A percentile compares a stretch with the other conserved stretches of the same genome.
Evolutionary conservation across 1,284 basidiomycete species (phyloP).

Genomic region (Leccinum subfulvum): DNA sequence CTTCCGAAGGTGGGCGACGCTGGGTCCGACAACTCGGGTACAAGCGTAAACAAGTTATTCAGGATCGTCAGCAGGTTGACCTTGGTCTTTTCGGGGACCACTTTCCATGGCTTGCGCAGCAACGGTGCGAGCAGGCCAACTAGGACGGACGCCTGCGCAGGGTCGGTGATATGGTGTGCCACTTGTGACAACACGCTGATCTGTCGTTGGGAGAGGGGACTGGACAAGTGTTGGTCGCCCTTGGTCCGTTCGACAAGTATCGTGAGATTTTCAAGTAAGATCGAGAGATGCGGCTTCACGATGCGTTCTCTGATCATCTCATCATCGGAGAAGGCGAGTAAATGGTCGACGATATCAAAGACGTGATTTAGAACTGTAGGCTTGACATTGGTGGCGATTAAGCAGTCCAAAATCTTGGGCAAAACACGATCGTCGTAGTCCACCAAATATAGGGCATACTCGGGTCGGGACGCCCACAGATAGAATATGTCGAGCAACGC

Average conservation of each 20-base stretch:
- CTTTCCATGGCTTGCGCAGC: slow-evolving; percentile 73
- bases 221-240: slow-evolving; percentile 54
- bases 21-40: slow-evolving; percentile 62
- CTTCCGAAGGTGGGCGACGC: slow-evolving; percentile 51
- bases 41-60: slow-evolving; percentile 69
- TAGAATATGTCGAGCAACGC: slow-evolving; percentile 87
- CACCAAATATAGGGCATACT: slow-evolving; percentile 65
- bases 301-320: slow-evolving; percentile 52
- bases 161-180: slow-evolving; percentile 72
- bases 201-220: slow-evolving; percentile 80
- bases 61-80: slow-evolving; percentile 81
- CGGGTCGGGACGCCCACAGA: slow-evolving; percentile 67
- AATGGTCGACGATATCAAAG: slow-evolving; percentile 83
- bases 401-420: slow-evolving; percentile 41
- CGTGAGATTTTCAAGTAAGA: slow-evolving; percentile 75
- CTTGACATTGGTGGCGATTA: slow-evolving; percentile 85
- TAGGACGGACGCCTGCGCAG: slow-evolving; percentile 73
- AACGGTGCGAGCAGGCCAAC: slow-evolving; percentile 79
- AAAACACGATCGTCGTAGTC: slow-evolving; percentile 62
- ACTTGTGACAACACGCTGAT: slow-evolving; percentile 81
- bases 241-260: slow-evolving; percentile 67
- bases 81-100: slow-evolving; percentile 86
- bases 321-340: slow-evolving; percentile 59
- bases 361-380: slow-evolving; percentile 78
- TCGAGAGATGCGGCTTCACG: slow-evolving; percentile 75